Evolutionary conservation across 176 grass and related monocot species (phyloP), one percentile per base, ranked within the genome.

Genomic region (Eragrostis nindensis): DNA sequence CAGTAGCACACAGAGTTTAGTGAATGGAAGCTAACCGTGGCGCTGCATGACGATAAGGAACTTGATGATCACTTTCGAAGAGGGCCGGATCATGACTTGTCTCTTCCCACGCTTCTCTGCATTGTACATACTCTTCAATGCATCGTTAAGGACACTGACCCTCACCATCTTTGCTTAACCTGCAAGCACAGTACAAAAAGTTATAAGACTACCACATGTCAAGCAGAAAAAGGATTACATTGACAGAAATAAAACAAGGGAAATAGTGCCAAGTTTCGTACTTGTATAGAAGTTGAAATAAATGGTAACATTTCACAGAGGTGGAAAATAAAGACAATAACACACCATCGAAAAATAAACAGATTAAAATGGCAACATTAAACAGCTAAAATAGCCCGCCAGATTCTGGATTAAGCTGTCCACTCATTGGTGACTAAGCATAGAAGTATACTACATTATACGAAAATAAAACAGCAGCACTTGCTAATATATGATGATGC

Each of bases 41-140:
- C 63, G 45, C 6, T 79, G 76, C 76, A 79, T 79, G 76, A 79
- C 76, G 0, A 39, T 65, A 30, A 79, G 47, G 46, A 66, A 79
- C 46, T 79, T 79, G 45, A 79, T 65, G 76, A 78, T 78, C 44
- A 78, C 76, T 65, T 78, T 78, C 14, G 75, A 78, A 1, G 76
- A 78, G 61, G 61, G 76, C 19, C 44, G 27, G 27, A 66, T 78
- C 76, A 78, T 78, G 27, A 78, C 76, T n/a, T 78, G 76, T 21
- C 61, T 66, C 19, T 78, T 78, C 29, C 76, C 76, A 36, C 76
- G 45, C 76, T 78, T 78, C 44, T 78, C 76, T 24, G 76, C 76
- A 16, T 78, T 78, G 61, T 78, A 78, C 76, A 78, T 78, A 7
- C 61, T 66, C 76, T 78, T 78, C 61, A 78, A 21, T 0, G 76